A percentile compares a stretch with the other conserved stretches of the same genome.
Conservation (phyloP, 345 rosid genomes). For the Linum tenue region DNA sequence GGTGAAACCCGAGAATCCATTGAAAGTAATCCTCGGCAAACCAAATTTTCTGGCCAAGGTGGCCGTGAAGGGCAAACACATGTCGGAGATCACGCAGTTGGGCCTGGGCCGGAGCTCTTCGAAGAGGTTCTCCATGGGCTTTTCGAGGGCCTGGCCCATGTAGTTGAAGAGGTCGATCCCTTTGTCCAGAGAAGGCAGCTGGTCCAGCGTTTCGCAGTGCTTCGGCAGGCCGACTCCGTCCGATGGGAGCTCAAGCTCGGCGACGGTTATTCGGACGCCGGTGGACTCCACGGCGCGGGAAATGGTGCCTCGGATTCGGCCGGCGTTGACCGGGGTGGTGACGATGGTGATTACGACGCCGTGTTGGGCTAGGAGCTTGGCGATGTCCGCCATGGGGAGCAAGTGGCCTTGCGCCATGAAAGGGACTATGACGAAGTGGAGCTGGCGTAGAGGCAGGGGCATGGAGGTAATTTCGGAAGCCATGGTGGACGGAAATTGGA, state of each 20-base stretch:
- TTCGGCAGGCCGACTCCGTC: not conserved
- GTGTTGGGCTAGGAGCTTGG: constrained; percentile 7
- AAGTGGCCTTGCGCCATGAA: constrained; percentile 10
- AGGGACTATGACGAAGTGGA: constrained; percentile 31
- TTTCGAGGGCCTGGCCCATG: not conserved
- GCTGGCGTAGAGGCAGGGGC: not conserved
- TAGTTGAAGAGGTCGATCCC: not conserved
- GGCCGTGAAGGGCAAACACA: constrained; percentile 5
- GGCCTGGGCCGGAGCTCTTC: constrained; percentile 3
- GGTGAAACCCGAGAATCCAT: constrained; percentile 7
- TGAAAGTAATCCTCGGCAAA: constrained; percentile 10
- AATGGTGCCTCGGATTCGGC: not conserved
- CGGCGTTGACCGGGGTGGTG: not conserved
- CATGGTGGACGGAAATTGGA: not conserved
- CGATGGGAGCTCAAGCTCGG: constrained; percentile 2
- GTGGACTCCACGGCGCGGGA: not conserved
- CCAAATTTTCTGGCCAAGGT: not conserved
- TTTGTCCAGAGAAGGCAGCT: constrained; percentile 5
- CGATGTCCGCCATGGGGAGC: constrained; percentile 7
- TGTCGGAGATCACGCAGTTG: constrained; percentile 12
- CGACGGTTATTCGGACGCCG: not conserved
- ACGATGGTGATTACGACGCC: not conserved
- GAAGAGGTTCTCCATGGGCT: not conserved
- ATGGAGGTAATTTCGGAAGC: not conserved
- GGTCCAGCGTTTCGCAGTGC: constrained; percentile 2